phyloP scores from a whole-genome alignment of 768 basidiomycete genomes.

The Tulasnella sp. region DNA sequence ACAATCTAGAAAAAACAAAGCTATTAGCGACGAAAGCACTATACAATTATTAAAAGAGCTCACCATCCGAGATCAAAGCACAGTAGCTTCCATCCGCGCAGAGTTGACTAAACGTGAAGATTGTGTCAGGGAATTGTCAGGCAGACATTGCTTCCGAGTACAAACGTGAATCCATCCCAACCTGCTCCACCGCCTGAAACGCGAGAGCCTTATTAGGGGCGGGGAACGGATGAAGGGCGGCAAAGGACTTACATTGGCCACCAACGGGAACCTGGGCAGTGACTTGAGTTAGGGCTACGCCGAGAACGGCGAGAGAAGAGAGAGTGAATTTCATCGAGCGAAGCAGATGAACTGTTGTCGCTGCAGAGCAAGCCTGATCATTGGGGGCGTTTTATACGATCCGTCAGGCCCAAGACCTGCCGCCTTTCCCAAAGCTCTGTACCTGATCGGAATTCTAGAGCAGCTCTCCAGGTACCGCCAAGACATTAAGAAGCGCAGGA shows the following conservation, averaged over 20 bases:
- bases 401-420: background rate
- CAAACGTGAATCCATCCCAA: too few relatives aligned
- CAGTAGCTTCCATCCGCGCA: background rate
- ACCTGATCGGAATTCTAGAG: background rate
- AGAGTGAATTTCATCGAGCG: constrained; percentile 5
- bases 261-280: background rate
- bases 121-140: too few relatives aligned
- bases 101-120: background rate
- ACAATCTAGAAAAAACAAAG: background rate
- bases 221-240: too few relatives aligned
- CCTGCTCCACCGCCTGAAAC: too few relatives aligned
- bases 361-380: background rate
- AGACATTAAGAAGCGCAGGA: background rate
- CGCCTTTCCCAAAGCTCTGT: background rate
- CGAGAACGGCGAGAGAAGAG: constrained; percentile 12
- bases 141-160: too few relatives aligned
- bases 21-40: background rate
- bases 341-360: background rate
- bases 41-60: background rate
- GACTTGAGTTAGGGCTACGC: background rate
- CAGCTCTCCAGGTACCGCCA: background rate
- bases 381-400: background rate
- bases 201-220: too few relatives aligned
- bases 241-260: background rate
- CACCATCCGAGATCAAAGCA: background rate